Conservation (phyloP, 2,329 filamentous ascomycete genomes). For the Paecilomyces niveus region DNA sequence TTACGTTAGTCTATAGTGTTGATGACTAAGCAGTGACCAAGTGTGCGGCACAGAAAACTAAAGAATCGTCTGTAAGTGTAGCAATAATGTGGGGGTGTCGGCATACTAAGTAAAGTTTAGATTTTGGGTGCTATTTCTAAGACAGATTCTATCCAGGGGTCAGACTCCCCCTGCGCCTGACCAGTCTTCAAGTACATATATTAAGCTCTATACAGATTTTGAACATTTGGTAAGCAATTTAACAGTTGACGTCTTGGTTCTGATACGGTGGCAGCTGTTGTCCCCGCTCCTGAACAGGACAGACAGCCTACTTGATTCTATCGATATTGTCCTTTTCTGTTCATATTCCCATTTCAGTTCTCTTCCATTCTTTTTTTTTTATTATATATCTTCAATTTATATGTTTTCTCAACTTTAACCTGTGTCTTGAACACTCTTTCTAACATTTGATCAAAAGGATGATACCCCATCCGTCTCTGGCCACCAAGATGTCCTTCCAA, state of each 20-base stretch:
- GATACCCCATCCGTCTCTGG: not conserved
- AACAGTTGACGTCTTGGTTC: not conserved
- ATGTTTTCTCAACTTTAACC: not conserved
- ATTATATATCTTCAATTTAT: not conserved
- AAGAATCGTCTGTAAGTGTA: not conserved
- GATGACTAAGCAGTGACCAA: not conserved
- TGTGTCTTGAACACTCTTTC: not conserved
- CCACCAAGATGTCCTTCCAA: conserved; percentile 25
- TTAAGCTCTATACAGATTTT: not conserved
- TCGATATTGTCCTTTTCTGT: not conserved
- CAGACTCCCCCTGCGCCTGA: not conserved
- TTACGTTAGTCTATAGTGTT: no score
- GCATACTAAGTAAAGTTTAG: not conserved
- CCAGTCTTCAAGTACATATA: not conserved
- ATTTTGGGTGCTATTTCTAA: not conserved
- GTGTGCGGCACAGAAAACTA: not conserved
- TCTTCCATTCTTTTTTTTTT: not conserved
- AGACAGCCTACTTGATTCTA: not conserved
- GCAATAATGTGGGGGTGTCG: not conserved
- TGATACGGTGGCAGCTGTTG: no score
- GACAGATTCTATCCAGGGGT: not conserved
- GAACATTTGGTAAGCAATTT: not conserved
- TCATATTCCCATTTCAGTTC: not conserved
- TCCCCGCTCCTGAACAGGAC: no score
- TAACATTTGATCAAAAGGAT: not conserved